These are phyloP conservation scores for Pachyrhizus erosus DNA, from an alignment of 306 rosid species.

Conservation along the genomic window DNA sequence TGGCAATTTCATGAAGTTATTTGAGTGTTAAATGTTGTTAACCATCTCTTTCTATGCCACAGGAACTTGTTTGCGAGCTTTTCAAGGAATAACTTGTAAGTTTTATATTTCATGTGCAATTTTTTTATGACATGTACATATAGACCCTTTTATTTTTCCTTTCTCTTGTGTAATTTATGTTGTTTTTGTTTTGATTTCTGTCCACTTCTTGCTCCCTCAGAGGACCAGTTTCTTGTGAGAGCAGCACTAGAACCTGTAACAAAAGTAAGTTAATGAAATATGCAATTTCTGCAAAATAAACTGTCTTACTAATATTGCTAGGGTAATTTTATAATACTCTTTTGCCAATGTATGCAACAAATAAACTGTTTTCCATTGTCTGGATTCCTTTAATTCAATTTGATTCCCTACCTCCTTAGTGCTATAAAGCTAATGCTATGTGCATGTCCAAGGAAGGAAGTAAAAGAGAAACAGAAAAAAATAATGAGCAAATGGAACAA, in stretches of 20 bases:
- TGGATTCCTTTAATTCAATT: background rate
- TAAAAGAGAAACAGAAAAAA: background rate
- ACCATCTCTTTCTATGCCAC: conserved; percentile 12
- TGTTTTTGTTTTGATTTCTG: conserved; percentile 14
- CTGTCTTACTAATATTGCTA: background rate
- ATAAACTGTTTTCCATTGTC: background rate
- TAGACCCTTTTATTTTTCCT: background rate
- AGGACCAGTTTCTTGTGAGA: conserved; percentile 49
- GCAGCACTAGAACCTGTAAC: conserved; percentile 35
- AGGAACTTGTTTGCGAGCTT: conserved; percentile 71
- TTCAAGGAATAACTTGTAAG: conserved; percentile 55
- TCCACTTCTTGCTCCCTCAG: conserved; percentile 35
- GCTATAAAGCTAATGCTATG: background rate
- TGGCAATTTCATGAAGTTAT: background rate
- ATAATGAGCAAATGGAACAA: background rate
- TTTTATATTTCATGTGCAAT: conserved; percentile 19
- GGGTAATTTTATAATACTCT: background rate
- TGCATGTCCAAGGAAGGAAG: background rate
- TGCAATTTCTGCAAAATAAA: background rate
- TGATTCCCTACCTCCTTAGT: background rate
- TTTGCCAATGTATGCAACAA: background rate
- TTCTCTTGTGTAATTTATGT: background rate
- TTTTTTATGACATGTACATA: background rate
- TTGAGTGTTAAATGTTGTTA: conserved; percentile 15
- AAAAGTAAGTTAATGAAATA: conserved; percentile 46